These are phyloP conservation scores for Wallacemonas sp. DNA, from an alignment of 208 protist genomes.

Conservation along the genomic window DNA sequence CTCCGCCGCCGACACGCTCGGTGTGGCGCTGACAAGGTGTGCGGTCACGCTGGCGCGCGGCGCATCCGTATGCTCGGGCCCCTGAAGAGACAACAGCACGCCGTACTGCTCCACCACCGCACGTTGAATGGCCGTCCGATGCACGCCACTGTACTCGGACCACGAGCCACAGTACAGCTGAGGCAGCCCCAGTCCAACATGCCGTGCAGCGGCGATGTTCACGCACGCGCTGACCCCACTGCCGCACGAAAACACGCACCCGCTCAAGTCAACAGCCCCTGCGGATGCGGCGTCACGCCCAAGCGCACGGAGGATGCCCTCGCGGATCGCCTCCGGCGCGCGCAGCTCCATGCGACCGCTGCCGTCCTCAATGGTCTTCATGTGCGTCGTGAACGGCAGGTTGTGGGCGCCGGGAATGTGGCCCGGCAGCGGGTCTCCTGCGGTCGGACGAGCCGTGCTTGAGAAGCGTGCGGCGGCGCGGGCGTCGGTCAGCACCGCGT, in stretches of 20 bases:
- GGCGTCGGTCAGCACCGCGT: constrained; percentile 68
- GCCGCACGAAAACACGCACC: constrained; percentile 78
- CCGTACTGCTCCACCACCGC: constrained; percentile 45
- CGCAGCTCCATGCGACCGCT: constrained; percentile 28
- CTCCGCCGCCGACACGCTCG: constrained; percentile 24
- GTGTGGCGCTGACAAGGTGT: constrained; percentile 30
- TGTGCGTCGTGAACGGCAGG: constrained; percentile 42
- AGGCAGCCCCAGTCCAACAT: constrained; percentile 66
- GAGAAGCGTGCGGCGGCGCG: constrained; percentile 42
- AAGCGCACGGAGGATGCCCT: constrained; percentile 35
- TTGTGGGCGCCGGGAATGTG: constrained; percentile 74
- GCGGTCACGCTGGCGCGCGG: neutral
- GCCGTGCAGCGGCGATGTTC: constrained; percentile 58
- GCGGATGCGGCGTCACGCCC: neutral
- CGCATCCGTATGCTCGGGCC: neutral
- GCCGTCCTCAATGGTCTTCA: constrained; percentile 8
- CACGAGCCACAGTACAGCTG: constrained; percentile 80
- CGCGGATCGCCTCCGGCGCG: constrained; percentile 40
- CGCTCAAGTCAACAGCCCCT: constrained; percentile 22
- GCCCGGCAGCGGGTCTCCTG: constrained; percentile 51
- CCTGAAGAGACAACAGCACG: constrained; percentile 14
- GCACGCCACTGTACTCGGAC: constrained; percentile 69
- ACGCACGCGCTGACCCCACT: constrained; percentile 79
- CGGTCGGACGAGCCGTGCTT: constrained; percentile 65
- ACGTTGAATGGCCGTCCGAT: constrained; percentile 40